Percentiles rank a stretch among this genome's conserved stretches.
Evolutionary conservation across 1,139 yeast species (phyloP).

Genomic region (Debaryomycetaceae sp.): DNA sequence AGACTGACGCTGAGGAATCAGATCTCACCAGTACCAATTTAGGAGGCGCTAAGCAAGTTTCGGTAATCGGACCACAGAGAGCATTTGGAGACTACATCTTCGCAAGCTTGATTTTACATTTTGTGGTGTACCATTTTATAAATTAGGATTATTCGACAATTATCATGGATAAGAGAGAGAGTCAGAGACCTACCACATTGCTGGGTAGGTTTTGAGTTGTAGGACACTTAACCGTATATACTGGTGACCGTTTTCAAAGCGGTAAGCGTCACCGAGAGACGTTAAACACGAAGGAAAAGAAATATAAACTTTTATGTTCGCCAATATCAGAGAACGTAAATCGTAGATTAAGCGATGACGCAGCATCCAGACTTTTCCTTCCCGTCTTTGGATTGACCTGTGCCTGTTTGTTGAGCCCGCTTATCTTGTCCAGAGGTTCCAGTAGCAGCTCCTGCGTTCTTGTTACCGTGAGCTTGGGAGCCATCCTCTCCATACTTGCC

Average conservation of each 20-base stretch:
- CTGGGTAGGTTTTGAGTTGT: too few relatives aligned
- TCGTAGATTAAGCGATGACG: slow-evolving; percentile 30
- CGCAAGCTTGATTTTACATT: slow-evolving; percentile 86
- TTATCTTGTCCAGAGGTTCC: slow-evolving; percentile 5
- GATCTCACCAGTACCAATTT: neutral
- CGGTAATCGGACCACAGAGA: slow-evolving; percentile 64
- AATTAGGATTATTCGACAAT: slow-evolving; percentile 37
- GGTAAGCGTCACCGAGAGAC: too few relatives aligned
- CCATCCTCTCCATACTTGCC: slow-evolving; percentile 8
- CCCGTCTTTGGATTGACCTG: slow-evolving; percentile 13
- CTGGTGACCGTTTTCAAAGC: too few relatives aligned
- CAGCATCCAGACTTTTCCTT: slow-evolving; percentile 47
- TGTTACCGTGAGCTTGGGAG: slow-evolving; percentile 4
- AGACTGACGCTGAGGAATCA: slow-evolving; percentile 3
- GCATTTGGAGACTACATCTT: slow-evolving; percentile 87
- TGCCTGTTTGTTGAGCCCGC: slow-evolving; percentile 3
- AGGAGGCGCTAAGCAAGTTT: slow-evolving; percentile 35
- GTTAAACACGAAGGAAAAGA: neutral
- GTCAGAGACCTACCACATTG: too few relatives aligned
- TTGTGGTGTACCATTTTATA: slow-evolving; percentile 85
- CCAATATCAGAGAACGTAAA: neutral
- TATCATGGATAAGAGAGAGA: too few relatives aligned
- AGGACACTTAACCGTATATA: too few relatives aligned
- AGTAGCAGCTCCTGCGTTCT: slow-evolving; percentile 5
- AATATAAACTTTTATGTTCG: neutral